Evolutionary conservation across 2,329 filamentous ascomycete species (phyloP).

Genomic region (Xylariaceae sp.): DNA sequence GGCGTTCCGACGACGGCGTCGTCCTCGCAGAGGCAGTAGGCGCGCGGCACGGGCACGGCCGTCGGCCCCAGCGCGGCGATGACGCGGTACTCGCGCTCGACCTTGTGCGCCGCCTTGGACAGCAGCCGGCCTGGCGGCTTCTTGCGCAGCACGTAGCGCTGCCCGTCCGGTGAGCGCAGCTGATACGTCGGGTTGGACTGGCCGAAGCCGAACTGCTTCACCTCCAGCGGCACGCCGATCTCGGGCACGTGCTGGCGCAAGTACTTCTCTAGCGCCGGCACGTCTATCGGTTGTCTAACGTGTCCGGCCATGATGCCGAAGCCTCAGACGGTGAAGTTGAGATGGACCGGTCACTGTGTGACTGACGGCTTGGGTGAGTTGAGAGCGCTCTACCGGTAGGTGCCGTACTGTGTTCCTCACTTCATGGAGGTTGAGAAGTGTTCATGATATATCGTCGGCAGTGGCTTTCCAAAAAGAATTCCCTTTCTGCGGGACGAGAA

Average conservation of each 20-base stretch:
- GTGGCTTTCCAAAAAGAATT: no score
- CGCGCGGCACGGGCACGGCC: constrained; percentile 77
- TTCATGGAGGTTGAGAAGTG: no score
- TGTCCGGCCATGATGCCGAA: constrained; percentile 72
- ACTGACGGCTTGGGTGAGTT: no score
- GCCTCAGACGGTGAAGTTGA: no score
- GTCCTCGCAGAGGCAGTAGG: constrained; percentile 83
- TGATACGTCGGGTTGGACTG: constrained; percentile 98
- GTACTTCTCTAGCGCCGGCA: constrained; percentile 71
- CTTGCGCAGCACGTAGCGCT: constrained; percentile 86
- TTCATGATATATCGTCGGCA: no score
- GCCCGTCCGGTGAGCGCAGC: constrained; percentile 62
- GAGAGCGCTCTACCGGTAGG: no score
- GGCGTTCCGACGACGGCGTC: constrained; percentile 71
- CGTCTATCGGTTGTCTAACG: constrained; percentile 85
- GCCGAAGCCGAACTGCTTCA: constrained; percentile 97
- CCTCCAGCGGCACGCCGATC: constrained; percentile 72
- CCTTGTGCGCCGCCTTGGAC: constrained; percentile 89
- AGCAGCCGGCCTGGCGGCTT: constrained; percentile 93
- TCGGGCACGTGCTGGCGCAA: constrained; percentile 70
- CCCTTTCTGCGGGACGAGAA: no score
- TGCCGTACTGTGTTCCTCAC: no score
- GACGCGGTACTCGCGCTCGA: constrained; percentile 91
- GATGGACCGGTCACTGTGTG: no score
- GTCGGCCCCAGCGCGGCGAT: constrained; percentile 73